Percentiles rank a stretch among this genome's conserved stretches.
Conservation (phyloP, 805 yeast species). For the Starmerella davenportii region DNA sequence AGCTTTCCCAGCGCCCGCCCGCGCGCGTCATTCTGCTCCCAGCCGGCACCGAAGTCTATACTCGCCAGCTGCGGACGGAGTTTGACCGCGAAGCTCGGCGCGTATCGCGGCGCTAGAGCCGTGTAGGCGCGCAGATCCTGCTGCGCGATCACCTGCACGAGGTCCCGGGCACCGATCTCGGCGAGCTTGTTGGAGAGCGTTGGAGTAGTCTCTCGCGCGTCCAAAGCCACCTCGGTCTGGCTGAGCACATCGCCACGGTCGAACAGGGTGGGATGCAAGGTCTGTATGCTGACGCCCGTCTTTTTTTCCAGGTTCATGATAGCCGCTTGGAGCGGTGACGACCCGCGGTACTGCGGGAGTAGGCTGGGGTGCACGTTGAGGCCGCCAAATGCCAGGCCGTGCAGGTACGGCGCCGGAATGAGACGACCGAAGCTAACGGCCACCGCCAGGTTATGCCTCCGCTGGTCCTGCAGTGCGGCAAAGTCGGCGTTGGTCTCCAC, state of each 20-base stretch:
- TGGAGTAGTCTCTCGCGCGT: constrained; percentile 28
- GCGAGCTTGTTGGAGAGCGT: constrained; percentile 39
- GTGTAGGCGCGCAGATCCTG: neutral
- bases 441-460: constrained; percentile 37
- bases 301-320: constrained; percentile 39
- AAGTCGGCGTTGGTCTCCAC: constrained; percentile 12
- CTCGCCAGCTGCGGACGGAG: neutral
- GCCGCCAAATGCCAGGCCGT: constrained; percentile 40
- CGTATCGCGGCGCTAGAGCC: neutral
- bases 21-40: constrained; percentile 8
- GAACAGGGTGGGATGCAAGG: constrained; percentile 71
- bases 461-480: neutral
- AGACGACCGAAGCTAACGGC: constrained; percentile 83
- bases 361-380: constrained; percentile 85
- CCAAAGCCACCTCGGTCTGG: constrained; percentile 35
- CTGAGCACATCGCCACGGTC: constrained; percentile 58
- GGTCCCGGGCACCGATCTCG: constrained; percentile 39
- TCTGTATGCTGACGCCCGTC: constrained; percentile 82
- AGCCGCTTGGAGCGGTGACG: constrained; percentile 77
- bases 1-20: constrained; percentile 16
- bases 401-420: constrained; percentile 48
- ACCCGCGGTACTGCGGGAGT: constrained; percentile 64
- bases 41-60: constrained; percentile 3
- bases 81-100: neutral
- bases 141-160: constrained; percentile 29